These are phyloP conservation scores for Pseudognaphalium luteoalbum DNA, from an alignment of 129 eudicot species.

Conservation along the genomic window DNA sequence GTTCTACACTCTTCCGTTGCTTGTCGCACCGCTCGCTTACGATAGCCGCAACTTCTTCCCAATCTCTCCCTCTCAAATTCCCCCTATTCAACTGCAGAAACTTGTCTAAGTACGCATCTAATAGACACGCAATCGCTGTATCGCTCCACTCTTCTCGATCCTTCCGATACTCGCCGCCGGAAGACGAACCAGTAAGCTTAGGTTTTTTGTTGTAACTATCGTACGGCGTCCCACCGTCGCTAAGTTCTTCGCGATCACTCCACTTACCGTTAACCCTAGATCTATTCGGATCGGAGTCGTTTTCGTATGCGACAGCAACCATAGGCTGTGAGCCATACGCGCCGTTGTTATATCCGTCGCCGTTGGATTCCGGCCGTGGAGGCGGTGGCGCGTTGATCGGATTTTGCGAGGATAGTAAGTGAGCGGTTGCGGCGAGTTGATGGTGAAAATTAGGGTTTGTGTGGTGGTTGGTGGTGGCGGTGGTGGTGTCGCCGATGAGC, in stretches of 20 bases:
- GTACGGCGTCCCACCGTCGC: constrained; percentile 65
- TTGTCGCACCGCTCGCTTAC: constrained; percentile 88
- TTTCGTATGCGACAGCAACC: constrained; percentile 41
- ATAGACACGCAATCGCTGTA: constrained; percentile 68
- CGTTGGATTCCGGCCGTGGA: constrained; percentile 30
- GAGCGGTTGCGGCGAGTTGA: constrained; percentile 37
- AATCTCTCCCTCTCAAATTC: constrained; percentile 90
- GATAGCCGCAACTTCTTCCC: constrained; percentile 89
- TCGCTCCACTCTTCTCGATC: constrained; percentile 99
- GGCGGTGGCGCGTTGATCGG: constrained; percentile 37
- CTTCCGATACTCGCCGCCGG: constrained; percentile 74
- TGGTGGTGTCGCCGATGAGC: constrained; percentile 61
- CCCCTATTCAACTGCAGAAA: constrained; percentile 77
- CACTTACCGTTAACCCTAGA: constrained; percentile 44
- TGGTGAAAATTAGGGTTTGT: constrained; percentile 50
- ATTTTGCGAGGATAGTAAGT: constrained; percentile 30
- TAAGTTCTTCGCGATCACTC: constrained; percentile 59
- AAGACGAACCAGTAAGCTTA: constrained; percentile 34
- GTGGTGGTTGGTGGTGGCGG: constrained; percentile 36
- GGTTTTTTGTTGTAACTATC: constrained; percentile 41
- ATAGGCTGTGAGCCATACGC: constrained; percentile 38
- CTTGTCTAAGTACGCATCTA: constrained; percentile 84
- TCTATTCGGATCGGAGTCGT: constrained; percentile 56
- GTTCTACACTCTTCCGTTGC: constrained; percentile 80
- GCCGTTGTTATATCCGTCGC: constrained; percentile 44